Evolutionary conservation across 2,329 filamentous ascomycete species (phyloP).

Genomic region (Coniochaeta prunicola): DNA sequence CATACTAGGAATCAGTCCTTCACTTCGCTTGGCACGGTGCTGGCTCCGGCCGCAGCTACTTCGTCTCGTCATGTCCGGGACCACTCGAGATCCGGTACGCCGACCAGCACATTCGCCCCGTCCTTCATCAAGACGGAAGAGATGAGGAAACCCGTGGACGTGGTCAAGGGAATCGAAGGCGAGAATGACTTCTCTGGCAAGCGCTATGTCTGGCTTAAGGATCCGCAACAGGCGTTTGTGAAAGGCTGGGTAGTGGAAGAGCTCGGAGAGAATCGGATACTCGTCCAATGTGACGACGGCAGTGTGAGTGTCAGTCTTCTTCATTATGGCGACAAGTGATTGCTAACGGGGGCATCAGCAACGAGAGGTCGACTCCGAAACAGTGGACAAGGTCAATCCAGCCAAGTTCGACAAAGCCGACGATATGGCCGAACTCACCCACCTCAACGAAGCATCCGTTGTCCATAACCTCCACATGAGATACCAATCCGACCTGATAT

Average conservation of each 20-base stretch:
- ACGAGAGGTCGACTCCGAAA: conserved; percentile 77
- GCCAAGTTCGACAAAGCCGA: conserved; percentile 99
- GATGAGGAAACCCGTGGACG: conserved; percentile 45
- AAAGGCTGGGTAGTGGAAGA: conserved; percentile 91
- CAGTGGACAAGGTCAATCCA: conserved; percentile 97
- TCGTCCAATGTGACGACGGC: conserved; percentile 92
- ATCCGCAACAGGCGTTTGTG: conserved; percentile 80
- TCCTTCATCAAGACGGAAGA: conserved; percentile 92
- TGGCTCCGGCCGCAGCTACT: conserved; percentile 23
- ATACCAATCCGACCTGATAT: conserved; percentile 94
- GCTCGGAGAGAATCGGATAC: conserved; percentile 56
- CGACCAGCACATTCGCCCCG: conserved; percentile 81
- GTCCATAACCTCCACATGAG: conserved; percentile 94
- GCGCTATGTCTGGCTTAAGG: conserved; percentile 94
- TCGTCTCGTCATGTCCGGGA: conserved; percentile 33
- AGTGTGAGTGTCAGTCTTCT: conserved; percentile 49
- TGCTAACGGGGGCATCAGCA: conserved; percentile 43
- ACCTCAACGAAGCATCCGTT: conserved; percentile 95
- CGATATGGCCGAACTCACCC: conserved; percentile 98
- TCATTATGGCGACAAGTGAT: background rate
- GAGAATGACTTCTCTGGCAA: conserved; percentile 99
- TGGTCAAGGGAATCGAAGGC: conserved; percentile 74
- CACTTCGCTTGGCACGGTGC: conserved; percentile 38
- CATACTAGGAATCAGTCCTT: conserved; percentile 67
- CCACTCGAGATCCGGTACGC: conserved; percentile 59